A percentile compares a stretch with the other conserved stretches of the same genome.
phyloP scores from a whole-genome alignment of 1,139 yeast species.

The Dujonia santamariae region DNA sequence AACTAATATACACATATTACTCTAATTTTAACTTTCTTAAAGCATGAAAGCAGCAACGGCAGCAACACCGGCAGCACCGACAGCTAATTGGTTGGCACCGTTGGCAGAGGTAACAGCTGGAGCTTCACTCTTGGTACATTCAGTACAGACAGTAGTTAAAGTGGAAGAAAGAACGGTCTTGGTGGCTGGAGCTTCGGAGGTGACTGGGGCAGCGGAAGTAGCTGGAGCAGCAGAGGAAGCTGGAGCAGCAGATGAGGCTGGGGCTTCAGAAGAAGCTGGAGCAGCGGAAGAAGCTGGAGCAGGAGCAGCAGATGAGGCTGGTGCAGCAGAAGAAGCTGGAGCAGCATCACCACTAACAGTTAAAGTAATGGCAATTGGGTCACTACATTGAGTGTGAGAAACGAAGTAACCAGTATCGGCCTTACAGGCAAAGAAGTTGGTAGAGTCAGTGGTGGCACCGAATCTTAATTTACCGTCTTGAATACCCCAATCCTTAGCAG shows the following conservation, averaged over 20 bases:
- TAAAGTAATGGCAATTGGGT: constrained; percentile 15
- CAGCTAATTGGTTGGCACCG: constrained; percentile 16
- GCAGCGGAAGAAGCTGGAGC: constrained; percentile 9
- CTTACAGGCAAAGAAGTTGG: constrained; percentile 25
- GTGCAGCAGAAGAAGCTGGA: constrained; percentile 10
- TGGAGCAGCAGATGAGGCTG: constrained; percentile 3
- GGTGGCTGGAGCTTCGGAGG: constrained; percentile 2
- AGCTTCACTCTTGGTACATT: no score
- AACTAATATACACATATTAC: no score
- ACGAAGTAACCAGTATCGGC: constrained; percentile 13
- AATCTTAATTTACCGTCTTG: constrained; percentile 23
- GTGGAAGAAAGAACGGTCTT: no score
- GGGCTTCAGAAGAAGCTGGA: constrained; percentile 6
- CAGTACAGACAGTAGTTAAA: no score
- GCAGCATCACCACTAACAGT: constrained; percentile 11
- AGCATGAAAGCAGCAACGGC: constrained; percentile 16
- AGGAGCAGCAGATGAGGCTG: constrained; percentile 10
- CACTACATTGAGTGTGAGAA: constrained; percentile 14
- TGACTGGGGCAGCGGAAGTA: constrained; percentile 5
- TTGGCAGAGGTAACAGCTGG: no score
- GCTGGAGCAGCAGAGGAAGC: neutral
- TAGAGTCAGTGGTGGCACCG: constrained; percentile 14
- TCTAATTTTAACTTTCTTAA: constrained; percentile 1
- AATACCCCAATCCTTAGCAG: constrained; percentile 28
- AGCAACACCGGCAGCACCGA: constrained; percentile 18